A percentile compares a stretch with the other conserved stretches of the same genome.
phyloP scores from a whole-genome alignment of 1,139 yeast species.

The Taiozyma sp. region DNA sequence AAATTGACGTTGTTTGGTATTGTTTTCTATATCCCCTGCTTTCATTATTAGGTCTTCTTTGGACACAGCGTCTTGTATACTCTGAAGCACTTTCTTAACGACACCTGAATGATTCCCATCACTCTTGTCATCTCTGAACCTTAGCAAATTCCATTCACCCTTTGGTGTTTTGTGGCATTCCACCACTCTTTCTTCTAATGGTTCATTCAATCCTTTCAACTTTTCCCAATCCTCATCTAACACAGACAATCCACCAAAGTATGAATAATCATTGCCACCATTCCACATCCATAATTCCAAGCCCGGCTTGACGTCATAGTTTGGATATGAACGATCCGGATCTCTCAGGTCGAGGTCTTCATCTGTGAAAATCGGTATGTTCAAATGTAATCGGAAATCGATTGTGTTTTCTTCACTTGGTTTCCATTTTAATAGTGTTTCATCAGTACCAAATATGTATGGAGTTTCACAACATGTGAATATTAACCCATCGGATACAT shows the following conservation, averaged over 20 bases:
- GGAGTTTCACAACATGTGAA: constrained; percentile 90
- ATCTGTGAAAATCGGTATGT: constrained; percentile 63
- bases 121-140: constrained; percentile 90
- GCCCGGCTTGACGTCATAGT: constrained; percentile 77
- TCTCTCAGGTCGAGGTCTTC: constrained; percentile 64
- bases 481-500: constrained; percentile 90
- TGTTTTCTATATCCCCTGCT: constrained; percentile 37
- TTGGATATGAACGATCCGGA: constrained; percentile 68
- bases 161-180: constrained; percentile 60
- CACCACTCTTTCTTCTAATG: constrained; percentile 84
- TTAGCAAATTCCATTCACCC: constrained; percentile 68
- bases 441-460: constrained; percentile 84
- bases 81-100: constrained; percentile 73
- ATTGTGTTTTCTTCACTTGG: constrained; percentile 94
- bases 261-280: constrained; percentile 63
- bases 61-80: constrained; percentile 82
- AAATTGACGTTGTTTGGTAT: constrained; percentile 43
- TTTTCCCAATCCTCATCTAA: constrained; percentile 78
- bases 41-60: constrained; percentile 63
- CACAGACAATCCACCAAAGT: constrained; percentile 58
- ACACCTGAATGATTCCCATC: constrained; percentile 82
- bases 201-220: constrained; percentile 64
- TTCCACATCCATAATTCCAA: constrained; percentile 70
- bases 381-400: constrained; percentile 72
- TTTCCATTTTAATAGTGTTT: constrained; percentile 84